Evolutionary conservation across 352 stramenopile genomes (phyloP).

Genomic region (Globisporangium recalcitrans): DNA sequence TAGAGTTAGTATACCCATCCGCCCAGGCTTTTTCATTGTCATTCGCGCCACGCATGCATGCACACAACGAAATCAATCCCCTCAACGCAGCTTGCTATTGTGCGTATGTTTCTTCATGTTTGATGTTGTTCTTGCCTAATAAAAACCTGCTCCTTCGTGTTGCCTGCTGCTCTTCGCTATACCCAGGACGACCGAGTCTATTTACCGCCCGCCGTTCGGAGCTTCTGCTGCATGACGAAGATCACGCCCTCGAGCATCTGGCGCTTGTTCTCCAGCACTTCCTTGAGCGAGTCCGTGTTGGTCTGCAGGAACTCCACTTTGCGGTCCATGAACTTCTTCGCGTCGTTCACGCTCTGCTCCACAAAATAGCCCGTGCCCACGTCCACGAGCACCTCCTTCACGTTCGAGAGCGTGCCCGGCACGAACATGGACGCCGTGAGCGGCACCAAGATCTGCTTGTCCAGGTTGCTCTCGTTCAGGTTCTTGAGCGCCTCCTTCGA

Average conservation of each 20-base stretch:
- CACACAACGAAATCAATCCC: background rate
- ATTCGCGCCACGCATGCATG: background rate
- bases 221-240: slow-evolving; percentile 84
- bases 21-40: background rate
- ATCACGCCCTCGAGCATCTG: slow-evolving; percentile 79
- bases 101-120: background rate
- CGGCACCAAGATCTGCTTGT: slow-evolving; percentile 90
- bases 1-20: background rate
- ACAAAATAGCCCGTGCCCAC: slow-evolving; percentile 95
- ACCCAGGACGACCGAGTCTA: background rate
- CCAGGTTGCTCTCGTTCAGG: slow-evolving; percentile 50
- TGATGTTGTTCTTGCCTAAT: slow-evolving; percentile 9
- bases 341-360: slow-evolving; percentile 88
- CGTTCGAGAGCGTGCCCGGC: slow-evolving; percentile 81
- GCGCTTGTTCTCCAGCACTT: slow-evolving; percentile 75
- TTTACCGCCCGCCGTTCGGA: slow-evolving; percentile 30
- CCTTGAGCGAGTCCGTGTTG: slow-evolving; percentile 92
- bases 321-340: slow-evolving; percentile 88
- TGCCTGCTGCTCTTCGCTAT: background rate
- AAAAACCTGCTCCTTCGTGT: slow-evolving; percentile 9
- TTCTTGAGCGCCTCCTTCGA: slow-evolving; percentile 68
- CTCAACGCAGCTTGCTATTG: background rate
- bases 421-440: slow-evolving; percentile 95
- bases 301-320: slow-evolving; percentile 90
- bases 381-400: slow-evolving; percentile 89